Base-by-base conservation (phyloP, 805 yeast genomes). In the Metschnikowia baotianmanensis region DNA sequence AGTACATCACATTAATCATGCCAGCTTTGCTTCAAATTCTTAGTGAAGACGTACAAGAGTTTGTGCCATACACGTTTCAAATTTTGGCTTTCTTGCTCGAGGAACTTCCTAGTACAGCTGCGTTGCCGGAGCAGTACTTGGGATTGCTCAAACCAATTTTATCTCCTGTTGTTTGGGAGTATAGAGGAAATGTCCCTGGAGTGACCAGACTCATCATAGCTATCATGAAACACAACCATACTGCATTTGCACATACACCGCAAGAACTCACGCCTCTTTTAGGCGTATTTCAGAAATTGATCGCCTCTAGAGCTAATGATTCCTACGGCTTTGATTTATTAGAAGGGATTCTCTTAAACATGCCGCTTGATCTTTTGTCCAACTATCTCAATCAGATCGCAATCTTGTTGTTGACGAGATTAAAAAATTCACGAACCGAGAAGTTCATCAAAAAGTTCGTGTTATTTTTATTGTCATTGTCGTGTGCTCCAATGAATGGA, bases 261-360 rank as follows among this genome's bases (percentile, higher is more conserved):
- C 58, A 55, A 21, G 69, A 49, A 54, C 59, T 88, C 30, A 77
- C 85, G 25, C 96, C 97, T 3, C 76, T 93, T 22, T 69, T 93
- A 29, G 99, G 99, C 27, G 96, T 93, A n/a, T 95, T 87, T 71
- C 99, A 95, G 66, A 88, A 90, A 60, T 70, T 93, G 50, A 79
- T 93, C 37, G 80, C 96, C 1, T 87, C 97, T 0, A 85, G 83
- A 50, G 74, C 80, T 12, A 83, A 88, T 53, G 98, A 93, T 54
- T 65, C 65, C 27, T 75, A 79, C 53, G 98, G 97, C 2, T 84
- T 93, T 61, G 98, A 93, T 41, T 67, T 93, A 31, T 64, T 93
- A 32, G 90, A 86, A 57, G 67, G 74, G 2, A 81, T 93, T 35
- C 61, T 91, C 31, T 55, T 78, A 31, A 63, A 72, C 43, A 64